A percentile compares a stretch with the other conserved stretches of the same genome.
Evolutionary conservation across 805 yeast genomes (phyloP).

Genomic region (Cyberlindnera suaveolens): DNA sequence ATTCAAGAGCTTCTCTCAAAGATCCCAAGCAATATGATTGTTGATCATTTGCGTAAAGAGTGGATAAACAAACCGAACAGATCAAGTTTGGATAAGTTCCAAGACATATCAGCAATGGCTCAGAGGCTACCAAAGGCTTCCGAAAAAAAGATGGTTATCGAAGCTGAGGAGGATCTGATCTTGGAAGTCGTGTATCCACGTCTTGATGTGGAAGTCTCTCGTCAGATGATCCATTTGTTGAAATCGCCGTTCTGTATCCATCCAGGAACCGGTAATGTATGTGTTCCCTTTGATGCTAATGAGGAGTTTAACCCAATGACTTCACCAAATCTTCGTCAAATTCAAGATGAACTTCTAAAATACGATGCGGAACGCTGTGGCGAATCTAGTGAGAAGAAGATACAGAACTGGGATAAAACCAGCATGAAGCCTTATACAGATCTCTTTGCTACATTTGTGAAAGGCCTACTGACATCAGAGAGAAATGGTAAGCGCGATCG

Average conservation of each 20-base stretch:
- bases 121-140: conserved; percentile 32
- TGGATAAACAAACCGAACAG: conserved; percentile 55
- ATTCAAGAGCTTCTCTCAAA: conserved; percentile 52
- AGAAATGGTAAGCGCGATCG: conserved; percentile 34
- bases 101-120: conserved; percentile 55
- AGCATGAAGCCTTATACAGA: conserved; percentile 66
- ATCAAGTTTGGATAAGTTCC: conserved; percentile 68
- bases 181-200: conserved; percentile 82
- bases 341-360: conserved; percentile 59
- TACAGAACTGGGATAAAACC: conserved; percentile 53
- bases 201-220: conserved; percentile 87
- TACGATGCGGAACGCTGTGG: conserved; percentile 30
- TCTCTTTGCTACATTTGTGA: conserved; percentile 58
- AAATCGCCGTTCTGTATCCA: conserved; percentile 97
- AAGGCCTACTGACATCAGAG: conserved; percentile 51
- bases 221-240: conserved; percentile 82
- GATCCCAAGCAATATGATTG: conserved; percentile 52
- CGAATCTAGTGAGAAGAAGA: conserved; percentile 13
- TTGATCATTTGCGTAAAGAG: conserved; percentile 42
- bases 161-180: conserved; percentile 76
- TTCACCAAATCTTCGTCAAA: conserved; percentile 67
- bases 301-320: conserved; percentile 66
- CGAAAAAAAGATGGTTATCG: conserved; percentile 47
- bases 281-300: conserved; percentile 65
- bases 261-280: conserved; percentile 91